phyloP scores from a whole-genome alignment of 176 grass and related monocot genomes.

The Puccinellia tenuiflora region DNA sequence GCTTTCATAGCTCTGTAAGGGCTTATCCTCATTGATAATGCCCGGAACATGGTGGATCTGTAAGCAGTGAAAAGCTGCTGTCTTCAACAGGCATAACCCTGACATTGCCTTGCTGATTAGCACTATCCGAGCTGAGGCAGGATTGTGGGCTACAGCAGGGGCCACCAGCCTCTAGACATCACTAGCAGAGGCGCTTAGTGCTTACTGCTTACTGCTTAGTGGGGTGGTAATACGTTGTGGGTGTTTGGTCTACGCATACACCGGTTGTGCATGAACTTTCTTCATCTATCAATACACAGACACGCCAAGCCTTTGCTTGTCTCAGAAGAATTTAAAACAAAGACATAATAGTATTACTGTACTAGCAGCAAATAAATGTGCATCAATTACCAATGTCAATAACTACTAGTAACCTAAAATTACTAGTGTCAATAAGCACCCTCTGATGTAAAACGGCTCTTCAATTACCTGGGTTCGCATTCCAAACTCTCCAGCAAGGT shows the following conservation, averaged over 20 bases:
- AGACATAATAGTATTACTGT: neutral
- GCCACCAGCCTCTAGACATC: neutral
- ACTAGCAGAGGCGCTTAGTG: neutral
- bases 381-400: neutral
- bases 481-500: conserved; percentile 89
- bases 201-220: neutral
- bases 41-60: neutral
- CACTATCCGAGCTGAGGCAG: neutral
- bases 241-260: neutral
- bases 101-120: too few species aligned
- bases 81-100: neutral
- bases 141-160: neutral
- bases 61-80: neutral
- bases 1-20: neutral
- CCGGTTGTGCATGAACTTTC: neutral
- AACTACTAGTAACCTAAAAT: neutral
- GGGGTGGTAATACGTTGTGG: neutral
- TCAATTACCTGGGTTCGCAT: conserved; percentile 76
- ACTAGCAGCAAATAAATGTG: neutral
- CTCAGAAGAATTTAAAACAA: neutral
- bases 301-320: neutral
- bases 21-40: neutral
- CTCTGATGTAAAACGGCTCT: neutral
- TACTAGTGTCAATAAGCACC: neutral
- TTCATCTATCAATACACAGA: neutral